These are phyloP conservation scores for Lecanosticta acicola DNA, from an alignment of 2,329 filamentous ascomycete species.

Conservation along the genomic window DNA sequence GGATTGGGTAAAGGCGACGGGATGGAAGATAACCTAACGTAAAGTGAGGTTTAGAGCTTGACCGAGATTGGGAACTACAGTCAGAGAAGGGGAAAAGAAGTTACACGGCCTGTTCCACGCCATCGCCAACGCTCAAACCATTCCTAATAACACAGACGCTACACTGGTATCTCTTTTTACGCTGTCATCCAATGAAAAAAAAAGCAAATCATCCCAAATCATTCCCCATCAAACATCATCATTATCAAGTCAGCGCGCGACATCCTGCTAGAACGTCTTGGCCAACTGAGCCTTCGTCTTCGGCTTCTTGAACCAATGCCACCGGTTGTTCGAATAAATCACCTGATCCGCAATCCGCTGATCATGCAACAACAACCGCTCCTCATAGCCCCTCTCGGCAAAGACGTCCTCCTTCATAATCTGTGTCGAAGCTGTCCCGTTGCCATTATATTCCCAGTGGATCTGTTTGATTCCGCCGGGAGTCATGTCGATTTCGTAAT, in stretches of 20 bases:
- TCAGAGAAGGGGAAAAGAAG: neutral
- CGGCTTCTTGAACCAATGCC: constrained; percentile 18
- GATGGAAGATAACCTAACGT: too few species aligned
- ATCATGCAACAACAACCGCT: constrained; percentile 17
- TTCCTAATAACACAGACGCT: too few species aligned
- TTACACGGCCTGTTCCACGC: neutral
- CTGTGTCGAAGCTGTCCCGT: constrained; percentile 3
- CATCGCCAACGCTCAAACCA: too few species aligned
- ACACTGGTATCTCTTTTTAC: too few species aligned
- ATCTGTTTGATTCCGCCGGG: constrained; percentile 18
- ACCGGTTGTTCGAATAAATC: constrained; percentile 16
- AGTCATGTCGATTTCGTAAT: constrained; percentile 21
- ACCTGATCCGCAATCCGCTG: constrained; percentile 16
- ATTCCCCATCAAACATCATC: too few species aligned
- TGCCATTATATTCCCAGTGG: constrained; percentile 25
- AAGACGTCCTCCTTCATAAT: constrained; percentile 25
- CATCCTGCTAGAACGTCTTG: constrained; percentile 21
- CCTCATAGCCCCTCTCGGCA: constrained; percentile 19
- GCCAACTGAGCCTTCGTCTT: constrained; percentile 10
- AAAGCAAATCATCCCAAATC: too few species aligned
- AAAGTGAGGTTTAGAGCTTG: neutral
- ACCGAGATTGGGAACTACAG: neutral
- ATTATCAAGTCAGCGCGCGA: too few species aligned
- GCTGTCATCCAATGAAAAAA: too few species aligned
- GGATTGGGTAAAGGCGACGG: too few species aligned